These are phyloP conservation scores for Phialophora tarda DNA, from an alignment of 2,329 filamentous ascomycete genomes.

Conservation along the genomic window DNA sequence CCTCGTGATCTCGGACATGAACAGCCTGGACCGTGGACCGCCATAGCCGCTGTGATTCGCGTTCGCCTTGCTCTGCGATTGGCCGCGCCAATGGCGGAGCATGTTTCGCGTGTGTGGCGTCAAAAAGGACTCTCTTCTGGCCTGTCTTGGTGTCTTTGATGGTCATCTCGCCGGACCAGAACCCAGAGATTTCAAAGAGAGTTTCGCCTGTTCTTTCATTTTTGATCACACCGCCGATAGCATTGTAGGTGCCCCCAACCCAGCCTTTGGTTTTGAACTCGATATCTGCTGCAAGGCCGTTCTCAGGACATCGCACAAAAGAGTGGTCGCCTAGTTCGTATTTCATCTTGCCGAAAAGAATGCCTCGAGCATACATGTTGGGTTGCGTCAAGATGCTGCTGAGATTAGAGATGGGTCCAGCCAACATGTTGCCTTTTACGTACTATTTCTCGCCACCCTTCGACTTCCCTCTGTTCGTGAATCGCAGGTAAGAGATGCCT, in stretches of 20 bases:
- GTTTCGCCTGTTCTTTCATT: constrained; percentile 84
- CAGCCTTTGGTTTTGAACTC: constrained; percentile 99
- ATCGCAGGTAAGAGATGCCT: constrained; percentile 82
- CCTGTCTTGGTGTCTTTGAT: constrained; percentile 90
- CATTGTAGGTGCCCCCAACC: constrained; percentile 94
- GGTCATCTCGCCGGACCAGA: constrained; percentile 95
- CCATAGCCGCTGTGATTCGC: constrained; percentile 92
- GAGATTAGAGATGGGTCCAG: constrained; percentile 19
- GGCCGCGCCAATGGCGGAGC: constrained; percentile 75
- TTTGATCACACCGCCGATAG: constrained; percentile 89
- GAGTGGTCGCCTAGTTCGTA: constrained; percentile 81
- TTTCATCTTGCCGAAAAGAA: constrained; percentile 99
- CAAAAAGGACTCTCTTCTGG: constrained; percentile 86
- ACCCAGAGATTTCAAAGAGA: constrained; percentile 87
- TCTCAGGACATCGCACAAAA: constrained; percentile 87
- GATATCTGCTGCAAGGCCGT: constrained; percentile 83
- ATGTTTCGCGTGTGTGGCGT: constrained; percentile 78
- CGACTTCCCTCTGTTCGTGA: constrained; percentile 76
- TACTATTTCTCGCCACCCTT: constrained; percentile 84
- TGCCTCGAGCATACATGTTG: constrained; percentile 98
- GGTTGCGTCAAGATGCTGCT: constrained; percentile 87
- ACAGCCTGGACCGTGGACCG: constrained; percentile 79
- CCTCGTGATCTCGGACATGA: constrained; percentile 80
- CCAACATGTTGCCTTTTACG: constrained; percentile 45
- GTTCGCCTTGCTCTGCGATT: constrained; percentile 82